Base-by-base conservation (phyloP, 1,284 basidiomycete genomes). In the Trametes hirsuta region DNA sequence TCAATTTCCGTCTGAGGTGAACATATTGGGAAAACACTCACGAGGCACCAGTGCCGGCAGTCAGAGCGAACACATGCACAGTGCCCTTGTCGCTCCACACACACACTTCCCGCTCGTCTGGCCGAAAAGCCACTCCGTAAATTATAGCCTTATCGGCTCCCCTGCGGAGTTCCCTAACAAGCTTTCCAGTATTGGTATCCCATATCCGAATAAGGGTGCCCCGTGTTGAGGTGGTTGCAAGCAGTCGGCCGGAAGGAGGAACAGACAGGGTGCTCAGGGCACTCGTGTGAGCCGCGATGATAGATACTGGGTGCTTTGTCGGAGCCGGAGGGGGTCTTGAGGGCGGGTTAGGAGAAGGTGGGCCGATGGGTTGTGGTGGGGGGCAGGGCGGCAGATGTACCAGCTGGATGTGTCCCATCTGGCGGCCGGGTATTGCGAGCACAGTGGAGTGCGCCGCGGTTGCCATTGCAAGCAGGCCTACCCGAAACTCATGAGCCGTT, bases 41-140 rank as follows among this genome's bases (percentile, higher is more conserved):
- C 89, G 85, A 84, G 63, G 83, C 73, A 10, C 85, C 84, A 39
- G 87, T 84, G 34, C 81, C 79, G 42, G 81, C 79, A n/a, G 74
- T 74, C 58, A 97, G 83, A 36, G 89, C 86, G 73, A 95, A 95
- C 22, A 97, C 81, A 72, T 98, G 95, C 4, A 98, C 86, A 0
- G 96, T 98, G 40, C 96, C 95, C 77, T 98, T 98, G 75, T 98
- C 96, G 72, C 94, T 97, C 91, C 94, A 94, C 9, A 92, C 92
- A 67, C 91, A 93, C 1, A 96, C 76, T 67, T 94, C 90, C 55
- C 80, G 82, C 74, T 92, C 91, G 68, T 91, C 92, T 8, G 86
- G 88, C 62, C 88, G 81, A 73, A 90, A 91, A 53, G 86, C 86
- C 21, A 95, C 87, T 1, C 94, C 94, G 77, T 95, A 97, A 56